Evolutionary conservation across 805 yeast species (phyloP).

Genomic region (Candida argentea): DNA sequence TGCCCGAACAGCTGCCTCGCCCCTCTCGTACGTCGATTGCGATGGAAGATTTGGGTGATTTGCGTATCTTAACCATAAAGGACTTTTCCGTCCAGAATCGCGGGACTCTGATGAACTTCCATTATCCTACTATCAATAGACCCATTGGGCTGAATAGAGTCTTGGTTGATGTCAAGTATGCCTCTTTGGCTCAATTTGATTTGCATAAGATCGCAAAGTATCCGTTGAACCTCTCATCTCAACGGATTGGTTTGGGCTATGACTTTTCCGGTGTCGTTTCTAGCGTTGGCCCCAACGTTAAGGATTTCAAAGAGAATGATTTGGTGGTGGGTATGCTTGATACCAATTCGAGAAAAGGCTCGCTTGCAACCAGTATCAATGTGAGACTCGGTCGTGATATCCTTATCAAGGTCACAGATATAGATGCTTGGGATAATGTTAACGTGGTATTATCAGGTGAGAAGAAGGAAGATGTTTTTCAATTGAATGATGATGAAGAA

Average conservation of each 20-base stretch:
- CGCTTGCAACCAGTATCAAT: slow-evolving; percentile 46
- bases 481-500: neutral
- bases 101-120: slow-evolving; percentile 40
- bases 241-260: slow-evolving; percentile 55
- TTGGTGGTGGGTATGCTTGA: slow-evolving; percentile 53
- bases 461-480: slow-evolving; percentile 1
- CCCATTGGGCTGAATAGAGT: slow-evolving; percentile 40
- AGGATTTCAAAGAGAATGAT: slow-evolving; percentile 42
- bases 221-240: slow-evolving; percentile 39
- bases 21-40: neutral
- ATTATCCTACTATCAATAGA: slow-evolving; percentile 36
- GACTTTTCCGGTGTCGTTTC: slow-evolving; percentile 56
- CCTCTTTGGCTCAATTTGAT: slow-evolving; percentile 59
- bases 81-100: slow-evolving; percentile 36
- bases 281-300: slow-evolving; percentile 41
- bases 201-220: slow-evolving; percentile 49
- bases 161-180: slow-evolving; percentile 48
- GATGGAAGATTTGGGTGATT: slow-evolving; percentile 29
- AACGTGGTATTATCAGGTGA: slow-evolving; percentile 15
- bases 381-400: slow-evolving; percentile 43
- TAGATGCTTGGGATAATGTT: slow-evolving; percentile 11
- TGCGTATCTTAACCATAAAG: slow-evolving; percentile 40
- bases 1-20: slow-evolving; percentile 1
- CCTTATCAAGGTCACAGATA: slow-evolving; percentile 16
- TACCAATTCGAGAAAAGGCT: slow-evolving; percentile 44